Evolutionary conservation across 202 grass and related monocot genomes (phyloP).

Genomic region (Cymbopogon flexuosus): DNA sequence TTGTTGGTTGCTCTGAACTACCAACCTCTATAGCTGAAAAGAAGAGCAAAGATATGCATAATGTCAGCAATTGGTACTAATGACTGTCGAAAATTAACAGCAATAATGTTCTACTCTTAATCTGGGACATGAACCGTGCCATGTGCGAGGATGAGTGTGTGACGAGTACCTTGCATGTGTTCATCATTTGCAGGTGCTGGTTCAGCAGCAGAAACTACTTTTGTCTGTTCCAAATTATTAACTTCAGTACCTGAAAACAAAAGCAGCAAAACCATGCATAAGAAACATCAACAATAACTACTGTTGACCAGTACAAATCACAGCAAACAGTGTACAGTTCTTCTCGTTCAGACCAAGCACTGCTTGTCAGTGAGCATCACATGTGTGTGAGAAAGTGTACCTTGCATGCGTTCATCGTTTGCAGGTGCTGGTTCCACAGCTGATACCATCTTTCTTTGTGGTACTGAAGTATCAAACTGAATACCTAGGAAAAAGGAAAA

Average conservation of each 20-base stretch:
- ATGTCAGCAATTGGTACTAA: neutral
- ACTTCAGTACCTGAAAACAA: conserved; percentile 29
- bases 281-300: neutral
- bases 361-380: neutral
- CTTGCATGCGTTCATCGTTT: conserved; percentile 33
- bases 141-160: neutral
- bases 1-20: conserved; percentile 26
- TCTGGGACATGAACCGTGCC: neutral
- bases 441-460: conserved; percentile 21
- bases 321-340: neutral
- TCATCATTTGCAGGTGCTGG: conserved; percentile 22
- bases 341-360: neutral
- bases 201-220: conserved; percentile 25
- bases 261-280: neutral
- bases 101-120: neutral
- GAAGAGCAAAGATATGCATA: neutral
- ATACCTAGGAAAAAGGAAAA: conserved; percentile 21
- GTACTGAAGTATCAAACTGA: conserved; percentile 19
- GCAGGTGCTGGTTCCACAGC: conserved; percentile 18
- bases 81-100: neutral
- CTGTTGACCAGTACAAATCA: neutral
- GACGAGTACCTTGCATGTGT: conserved; percentile 20
- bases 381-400: neutral
- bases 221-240: conserved; percentile 4
- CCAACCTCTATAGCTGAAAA: conserved; percentile 33